Evolutionary conservation across 495 filamentous ascomycete species (phyloP).

Genomic region (Talaromyces proteolyticus): DNA sequence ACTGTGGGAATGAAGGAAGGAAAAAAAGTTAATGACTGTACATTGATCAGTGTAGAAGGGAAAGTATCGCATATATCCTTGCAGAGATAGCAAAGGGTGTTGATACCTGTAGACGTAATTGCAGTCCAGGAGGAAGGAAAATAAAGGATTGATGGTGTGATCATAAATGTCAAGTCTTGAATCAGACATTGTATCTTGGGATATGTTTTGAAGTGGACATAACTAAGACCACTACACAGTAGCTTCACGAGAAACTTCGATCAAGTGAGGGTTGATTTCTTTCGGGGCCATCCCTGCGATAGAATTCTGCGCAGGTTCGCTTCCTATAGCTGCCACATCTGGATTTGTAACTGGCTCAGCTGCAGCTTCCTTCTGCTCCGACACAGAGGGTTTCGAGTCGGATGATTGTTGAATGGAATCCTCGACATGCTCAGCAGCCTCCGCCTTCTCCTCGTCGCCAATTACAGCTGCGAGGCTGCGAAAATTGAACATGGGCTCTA

Average conservation of each 20-base stretch:
- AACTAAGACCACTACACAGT: not conserved
- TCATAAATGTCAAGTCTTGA: too few species aligned
- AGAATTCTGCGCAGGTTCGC: not conserved
- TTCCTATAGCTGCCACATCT: not conserved
- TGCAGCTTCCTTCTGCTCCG: not conserved
- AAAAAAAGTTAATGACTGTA: not conserved
- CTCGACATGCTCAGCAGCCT: conserved; percentile 31
- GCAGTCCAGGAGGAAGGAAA: too few species aligned
- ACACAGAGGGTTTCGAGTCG: not conserved
- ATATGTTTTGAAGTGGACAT: not conserved
- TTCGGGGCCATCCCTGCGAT: not conserved
- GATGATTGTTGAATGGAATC: conserved; percentile 12
- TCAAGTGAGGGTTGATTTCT: conserved; percentile 2
- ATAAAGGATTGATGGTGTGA: not conserved
- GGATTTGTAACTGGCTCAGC: not conserved
- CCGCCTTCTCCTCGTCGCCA: conserved; percentile 54
- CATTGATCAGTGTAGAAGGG: too few species aligned
- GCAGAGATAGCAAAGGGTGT: too few species aligned
- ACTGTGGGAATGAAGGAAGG: not conserved
- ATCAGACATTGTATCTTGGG: not conserved
- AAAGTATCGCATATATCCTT: too few species aligned
- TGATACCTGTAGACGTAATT: too few species aligned
- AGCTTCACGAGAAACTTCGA: conserved; percentile 4
- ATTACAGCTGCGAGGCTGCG: conserved; percentile 82
- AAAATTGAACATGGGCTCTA: conserved; percentile 88